phyloP scores from a whole-genome alignment of 805 yeast species.

The Suhomyces vadensis region DNA sequence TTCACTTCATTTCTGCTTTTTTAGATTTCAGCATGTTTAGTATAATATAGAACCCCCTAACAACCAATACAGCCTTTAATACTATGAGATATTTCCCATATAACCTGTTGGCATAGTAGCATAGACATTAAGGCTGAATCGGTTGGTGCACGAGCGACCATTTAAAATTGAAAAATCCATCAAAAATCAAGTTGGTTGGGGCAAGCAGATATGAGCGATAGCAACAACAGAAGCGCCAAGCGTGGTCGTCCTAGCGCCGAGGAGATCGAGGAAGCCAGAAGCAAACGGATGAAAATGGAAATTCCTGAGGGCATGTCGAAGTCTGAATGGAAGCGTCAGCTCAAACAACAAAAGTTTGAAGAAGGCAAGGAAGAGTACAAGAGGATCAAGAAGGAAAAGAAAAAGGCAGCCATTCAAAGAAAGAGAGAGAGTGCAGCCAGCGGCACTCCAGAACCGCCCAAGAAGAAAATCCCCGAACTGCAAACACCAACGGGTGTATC shows the following conservation, averaged over 20 bases:
- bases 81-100: too few relatives aligned
- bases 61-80: not conserved
- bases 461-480: slow-evolving; percentile 38
- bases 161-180: not conserved
- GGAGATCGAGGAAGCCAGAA: slow-evolving; percentile 15
- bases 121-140: too few relatives aligned
- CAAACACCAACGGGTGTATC: slow-evolving; percentile 52
- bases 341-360: slow-evolving; percentile 59
- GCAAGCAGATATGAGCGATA: not conserved
- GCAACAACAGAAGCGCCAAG: slow-evolving; percentile 2
- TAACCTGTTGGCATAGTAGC: too few relatives aligned
- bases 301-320: slow-evolving; percentile 89
- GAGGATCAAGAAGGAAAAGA: slow-evolving; percentile 55
- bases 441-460: slow-evolving; percentile 27
- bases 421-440: slow-evolving; percentile 33
- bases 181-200: not conserved
- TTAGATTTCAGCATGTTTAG: too few relatives aligned
- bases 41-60: not conserved
- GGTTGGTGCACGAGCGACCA: not conserved
- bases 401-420: slow-evolving; percentile 36
- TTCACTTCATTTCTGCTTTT: too few relatives aligned
- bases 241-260: slow-evolving; percentile 14
- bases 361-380: slow-evolving; percentile 63
- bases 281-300: slow-evolving; percentile 10
- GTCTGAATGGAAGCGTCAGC: slow-evolving; percentile 75